Evolutionary conservation across 306 rosid genomes (phyloP).

Genomic region (Crataegus laevigata): DNA sequence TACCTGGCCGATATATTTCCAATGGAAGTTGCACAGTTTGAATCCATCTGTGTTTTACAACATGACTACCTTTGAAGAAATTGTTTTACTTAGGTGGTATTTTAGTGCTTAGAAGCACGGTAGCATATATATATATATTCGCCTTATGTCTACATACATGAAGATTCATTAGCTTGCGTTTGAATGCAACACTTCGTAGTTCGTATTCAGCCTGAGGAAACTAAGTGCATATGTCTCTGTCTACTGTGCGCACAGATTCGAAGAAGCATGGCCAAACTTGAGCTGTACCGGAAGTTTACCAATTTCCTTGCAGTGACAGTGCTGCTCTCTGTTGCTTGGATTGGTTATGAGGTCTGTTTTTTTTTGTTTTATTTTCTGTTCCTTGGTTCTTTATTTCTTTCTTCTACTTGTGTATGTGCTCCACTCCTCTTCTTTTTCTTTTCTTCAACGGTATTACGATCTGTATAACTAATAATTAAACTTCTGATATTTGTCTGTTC

Average conservation of each 20-base stretch:
- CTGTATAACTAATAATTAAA: not conserved
- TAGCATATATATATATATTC: not conserved
- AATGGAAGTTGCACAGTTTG: not conserved
- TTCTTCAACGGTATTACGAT: not conserved
- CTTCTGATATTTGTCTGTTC: constrained; percentile 23
- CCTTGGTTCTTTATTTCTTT: not conserved
- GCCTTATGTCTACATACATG: not conserved
- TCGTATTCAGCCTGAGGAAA: not conserved
- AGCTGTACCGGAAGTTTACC: constrained; percentile 73
- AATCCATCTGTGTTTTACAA: not conserved
- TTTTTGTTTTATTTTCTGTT: not conserved
- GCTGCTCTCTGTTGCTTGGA: constrained; percentile 64
- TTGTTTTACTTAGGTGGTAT: not conserved
- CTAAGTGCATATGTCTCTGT: constrained; percentile 9
- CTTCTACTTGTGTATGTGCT: not conserved
- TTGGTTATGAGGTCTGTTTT: constrained; percentile 60
- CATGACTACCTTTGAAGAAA: not conserved
- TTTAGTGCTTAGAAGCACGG: not conserved
- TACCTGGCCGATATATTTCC: not conserved
- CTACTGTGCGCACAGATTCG: constrained; percentile 36
- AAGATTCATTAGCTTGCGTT: not conserved
- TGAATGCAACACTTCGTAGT: not conserved
- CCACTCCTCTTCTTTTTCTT: not conserved
- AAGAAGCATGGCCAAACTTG: constrained; percentile 59
- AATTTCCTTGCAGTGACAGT: constrained; percentile 70